phyloP scores from a whole-genome alignment of 208 protist genomes.

The Endotrypanum monterogeii region DNA sequence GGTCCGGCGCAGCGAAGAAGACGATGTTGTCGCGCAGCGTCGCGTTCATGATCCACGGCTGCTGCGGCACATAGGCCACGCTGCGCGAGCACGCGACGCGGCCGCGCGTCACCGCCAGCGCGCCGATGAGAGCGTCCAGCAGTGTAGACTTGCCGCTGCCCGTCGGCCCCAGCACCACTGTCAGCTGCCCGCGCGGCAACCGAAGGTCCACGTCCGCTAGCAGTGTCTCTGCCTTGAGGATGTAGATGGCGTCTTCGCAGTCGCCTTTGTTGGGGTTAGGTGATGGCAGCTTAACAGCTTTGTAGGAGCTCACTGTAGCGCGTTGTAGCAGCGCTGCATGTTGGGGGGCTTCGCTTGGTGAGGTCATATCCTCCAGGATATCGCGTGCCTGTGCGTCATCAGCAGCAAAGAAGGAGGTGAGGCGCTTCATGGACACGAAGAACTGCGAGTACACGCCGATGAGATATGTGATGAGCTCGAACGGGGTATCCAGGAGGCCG shows the following conservation, averaged over 20 bases:
- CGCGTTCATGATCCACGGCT: conserved; percentile 90
- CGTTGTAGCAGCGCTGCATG: conserved; percentile 40
- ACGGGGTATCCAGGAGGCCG: conserved; percentile 38
- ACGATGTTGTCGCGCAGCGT: conserved; percentile 93
- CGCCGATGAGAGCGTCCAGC: conserved; percentile 48
- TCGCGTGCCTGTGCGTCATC: conserved; percentile 30
- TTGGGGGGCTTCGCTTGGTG: neutral
- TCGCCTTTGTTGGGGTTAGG: neutral
- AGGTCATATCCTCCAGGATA: conserved; percentile 29
- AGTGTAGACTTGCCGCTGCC: conserved; percentile 61
- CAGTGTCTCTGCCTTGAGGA: conserved; percentile 2
- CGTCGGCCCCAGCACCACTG: conserved; percentile 52
- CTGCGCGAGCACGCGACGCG: conserved; percentile 17
- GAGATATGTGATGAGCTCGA: conserved; percentile 78
- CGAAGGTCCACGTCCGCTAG: conserved; percentile 30
- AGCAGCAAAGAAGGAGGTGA: conserved; percentile 69
- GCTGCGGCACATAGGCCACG: conserved; percentile 90
- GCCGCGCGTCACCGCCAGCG: conserved; percentile 43
- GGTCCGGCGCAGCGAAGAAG: conserved; percentile 74
- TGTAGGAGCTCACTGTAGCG: conserved; percentile 49
- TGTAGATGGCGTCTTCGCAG: conserved; percentile 20
- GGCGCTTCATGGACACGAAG: conserved; percentile 73
- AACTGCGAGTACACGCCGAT: conserved; percentile 66
- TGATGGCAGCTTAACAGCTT: conserved; percentile 47
- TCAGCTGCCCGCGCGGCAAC: conserved; percentile 36